Percentiles rank a stretch among this genome's conserved stretches.
phyloP scores from a whole-genome alignment of 306 rosid genomes.

The Herpetospermum pedunculosum region DNA sequence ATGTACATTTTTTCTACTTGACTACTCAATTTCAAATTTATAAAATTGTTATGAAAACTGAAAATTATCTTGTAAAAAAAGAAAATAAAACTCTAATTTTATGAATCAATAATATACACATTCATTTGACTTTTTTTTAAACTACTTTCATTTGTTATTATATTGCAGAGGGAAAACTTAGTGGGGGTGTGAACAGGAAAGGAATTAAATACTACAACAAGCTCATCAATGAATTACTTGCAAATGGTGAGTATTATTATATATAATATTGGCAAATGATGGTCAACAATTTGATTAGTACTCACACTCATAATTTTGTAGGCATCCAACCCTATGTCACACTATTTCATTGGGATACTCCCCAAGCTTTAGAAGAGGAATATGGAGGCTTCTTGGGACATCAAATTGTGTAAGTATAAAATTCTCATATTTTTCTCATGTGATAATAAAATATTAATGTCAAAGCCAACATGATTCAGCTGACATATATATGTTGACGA shows the following conservation, averaged over 20 bases:
- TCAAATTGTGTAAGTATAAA: conserved; percentile 25
- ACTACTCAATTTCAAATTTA: no score
- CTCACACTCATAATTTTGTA: neutral
- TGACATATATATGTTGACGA: no score
- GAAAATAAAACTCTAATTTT: no score
- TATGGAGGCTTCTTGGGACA: conserved; percentile 38
- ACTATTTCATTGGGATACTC: conserved; percentile 56
- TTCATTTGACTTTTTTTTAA: no score
- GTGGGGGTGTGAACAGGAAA: conserved; percentile 45
- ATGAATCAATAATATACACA: no score
- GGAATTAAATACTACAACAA: conserved; percentile 54
- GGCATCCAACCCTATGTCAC: conserved; percentile 45
- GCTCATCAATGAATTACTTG: conserved; percentile 37
- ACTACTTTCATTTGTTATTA: neutral
- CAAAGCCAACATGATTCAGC: no score
- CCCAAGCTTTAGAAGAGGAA: conserved; percentile 43
- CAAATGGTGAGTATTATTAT: conserved; percentile 23
- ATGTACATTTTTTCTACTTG: no score
- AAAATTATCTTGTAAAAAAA: no score
- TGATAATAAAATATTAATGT: no score
- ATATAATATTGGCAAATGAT: no score
- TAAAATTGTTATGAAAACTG: no score
- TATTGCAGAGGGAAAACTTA: conserved; percentile 38
- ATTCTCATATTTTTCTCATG: neutral
- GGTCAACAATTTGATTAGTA: neutral